phyloP scores from a whole-genome alignment of 306 rosid species.

The Prinsepia uniflora region DNA sequence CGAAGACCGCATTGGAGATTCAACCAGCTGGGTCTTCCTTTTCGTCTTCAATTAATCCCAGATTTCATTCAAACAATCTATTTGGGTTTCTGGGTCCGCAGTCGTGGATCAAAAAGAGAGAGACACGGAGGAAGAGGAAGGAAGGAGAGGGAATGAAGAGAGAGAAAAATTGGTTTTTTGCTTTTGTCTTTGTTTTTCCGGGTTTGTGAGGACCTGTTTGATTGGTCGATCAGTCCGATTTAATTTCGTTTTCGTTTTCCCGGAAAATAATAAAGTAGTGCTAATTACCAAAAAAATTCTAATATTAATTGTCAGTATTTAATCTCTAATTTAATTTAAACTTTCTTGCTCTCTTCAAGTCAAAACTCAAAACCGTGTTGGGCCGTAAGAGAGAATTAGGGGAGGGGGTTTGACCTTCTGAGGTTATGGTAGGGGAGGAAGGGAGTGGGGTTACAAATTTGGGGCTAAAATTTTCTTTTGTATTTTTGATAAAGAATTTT shows the following conservation, averaged over 20 bases:
- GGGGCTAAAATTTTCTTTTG: background rate
- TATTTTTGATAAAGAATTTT: no score
- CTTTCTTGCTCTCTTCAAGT: background rate
- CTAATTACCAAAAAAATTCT: background rate
- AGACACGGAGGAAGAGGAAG: conserved; percentile 10
- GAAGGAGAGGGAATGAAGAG: conserved; percentile 14
- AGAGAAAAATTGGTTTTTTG: conserved; percentile 24
- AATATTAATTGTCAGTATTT: background rate
- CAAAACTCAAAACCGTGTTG: conserved; percentile 56
- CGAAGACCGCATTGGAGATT: conserved; percentile 56
- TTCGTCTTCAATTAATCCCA: background rate
- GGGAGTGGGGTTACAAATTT: background rate
- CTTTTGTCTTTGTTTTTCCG: conserved; percentile 20
- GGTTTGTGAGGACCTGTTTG: conserved; percentile 32
- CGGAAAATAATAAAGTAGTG: conserved; percentile 16
- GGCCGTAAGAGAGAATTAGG: conserved; percentile 27
- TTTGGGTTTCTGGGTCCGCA: conserved; percentile 30
- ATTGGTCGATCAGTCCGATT: conserved; percentile 53
- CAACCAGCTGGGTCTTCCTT: conserved; percentile 8
- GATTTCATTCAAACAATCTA: conserved; percentile 5
- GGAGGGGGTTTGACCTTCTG: conserved; percentile 54
- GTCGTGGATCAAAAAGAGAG: conserved; percentile 28
- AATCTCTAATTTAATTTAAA: background rate
- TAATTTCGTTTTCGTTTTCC: conserved; percentile 38
- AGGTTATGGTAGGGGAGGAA: conserved; percentile 13